Percentiles rank a stretch among this genome's conserved stretches.
These are phyloP conservation scores for Didymella lethalis DNA, from an alignment of 2,329 filamentous ascomycete genomes.

Conservation along the genomic window DNA sequence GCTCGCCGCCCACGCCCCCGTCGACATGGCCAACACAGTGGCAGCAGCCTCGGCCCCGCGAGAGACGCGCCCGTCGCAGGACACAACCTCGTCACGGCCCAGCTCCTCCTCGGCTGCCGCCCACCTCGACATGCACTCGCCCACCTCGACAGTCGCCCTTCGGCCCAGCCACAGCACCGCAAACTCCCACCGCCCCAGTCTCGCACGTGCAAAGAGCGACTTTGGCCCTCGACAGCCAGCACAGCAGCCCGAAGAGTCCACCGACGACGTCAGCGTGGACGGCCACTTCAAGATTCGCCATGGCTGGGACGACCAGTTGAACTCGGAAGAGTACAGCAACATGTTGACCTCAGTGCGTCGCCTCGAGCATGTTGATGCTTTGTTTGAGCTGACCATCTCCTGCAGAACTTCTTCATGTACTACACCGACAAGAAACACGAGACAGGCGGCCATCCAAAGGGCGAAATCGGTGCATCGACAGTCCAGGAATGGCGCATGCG, in stretches of 20 bases:
- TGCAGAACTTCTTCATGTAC: slow-evolving; percentile 98
- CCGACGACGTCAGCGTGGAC: slow-evolving; percentile 56
- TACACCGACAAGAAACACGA: slow-evolving; percentile 98
- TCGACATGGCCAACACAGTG: slow-evolving; percentile 31
- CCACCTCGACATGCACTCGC: slow-evolving; percentile 34
- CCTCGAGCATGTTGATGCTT: background rate
- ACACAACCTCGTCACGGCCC: slow-evolving; percentile 33
- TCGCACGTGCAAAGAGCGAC: slow-evolving; percentile 67
- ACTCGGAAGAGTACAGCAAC: slow-evolving; percentile 87
- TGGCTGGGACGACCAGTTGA: slow-evolving; percentile 91
- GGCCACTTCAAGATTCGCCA: slow-evolving; percentile 72
- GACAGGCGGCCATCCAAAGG: slow-evolving; percentile 85
- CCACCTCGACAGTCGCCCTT: slow-evolving; percentile 54
- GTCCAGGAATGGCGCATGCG: slow-evolving; percentile 98
- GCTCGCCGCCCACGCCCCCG: slow-evolving; percentile 38
- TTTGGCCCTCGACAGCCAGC: slow-evolving; percentile 59
- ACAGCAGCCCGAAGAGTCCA: slow-evolving; percentile 35
- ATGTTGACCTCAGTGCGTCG: slow-evolving; percentile 78
- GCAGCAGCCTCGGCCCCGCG: slow-evolving; percentile 22
- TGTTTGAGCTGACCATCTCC: slow-evolving; percentile 20
- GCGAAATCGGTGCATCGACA: slow-evolving; percentile 59
- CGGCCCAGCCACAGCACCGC: slow-evolving; percentile 62
- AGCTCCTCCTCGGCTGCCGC: slow-evolving; percentile 38
- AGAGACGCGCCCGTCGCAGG: slow-evolving; percentile 25
- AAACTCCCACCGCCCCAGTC: slow-evolving; percentile 49